Evolutionary conservation across 345 rosid species (phyloP).

Genomic region (Kernera saxatilis): DNA sequence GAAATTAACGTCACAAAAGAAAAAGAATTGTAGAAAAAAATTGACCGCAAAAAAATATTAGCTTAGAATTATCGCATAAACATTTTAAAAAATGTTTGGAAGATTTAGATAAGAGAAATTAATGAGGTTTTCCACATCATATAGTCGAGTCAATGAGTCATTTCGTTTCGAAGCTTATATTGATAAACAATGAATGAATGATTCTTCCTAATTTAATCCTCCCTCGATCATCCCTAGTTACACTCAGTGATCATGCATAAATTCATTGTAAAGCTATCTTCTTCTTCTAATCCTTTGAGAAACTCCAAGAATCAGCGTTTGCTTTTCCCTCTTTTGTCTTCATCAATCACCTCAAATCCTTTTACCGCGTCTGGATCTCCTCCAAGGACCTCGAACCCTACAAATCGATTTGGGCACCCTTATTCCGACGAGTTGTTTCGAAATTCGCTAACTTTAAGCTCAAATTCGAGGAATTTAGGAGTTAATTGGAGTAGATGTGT

Average conservation of each 20-base stretch:
- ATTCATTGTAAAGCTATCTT: constrained; percentile 25
- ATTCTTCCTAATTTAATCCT: not conserved
- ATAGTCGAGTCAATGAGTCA: constrained; percentile 5
- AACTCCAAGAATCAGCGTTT: constrained; percentile 11
- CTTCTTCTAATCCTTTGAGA: constrained; percentile 22
- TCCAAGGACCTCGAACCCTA: not conserved
- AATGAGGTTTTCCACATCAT: constrained; percentile 1
- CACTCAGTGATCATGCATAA: constrained; percentile 39
- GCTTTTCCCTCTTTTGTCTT: constrained; percentile 8
- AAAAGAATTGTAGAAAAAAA: too few relatives aligned
- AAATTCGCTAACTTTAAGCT: constrained; percentile 24
- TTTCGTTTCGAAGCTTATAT: not conserved
- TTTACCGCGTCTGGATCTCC: constrained; percentile 6
- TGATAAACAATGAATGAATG: not conserved
- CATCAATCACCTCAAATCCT: constrained; percentile 8
- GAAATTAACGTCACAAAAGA: too few relatives aligned
- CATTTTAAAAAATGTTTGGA: too few relatives aligned
- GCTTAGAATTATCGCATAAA: too few relatives aligned
- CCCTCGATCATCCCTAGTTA: not conserved
- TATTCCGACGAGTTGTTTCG: constrained; percentile 1
- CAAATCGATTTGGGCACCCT: constrained; percentile 22
- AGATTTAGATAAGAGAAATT: too few relatives aligned
- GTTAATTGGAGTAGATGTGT: constrained; percentile 32
- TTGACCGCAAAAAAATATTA: too few relatives aligned
- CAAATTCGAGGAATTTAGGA: constrained; percentile 12